These are phyloP conservation scores for Populus euphratica DNA, from an alignment of 345 rosid species.

Conservation along the genomic window DNA sequence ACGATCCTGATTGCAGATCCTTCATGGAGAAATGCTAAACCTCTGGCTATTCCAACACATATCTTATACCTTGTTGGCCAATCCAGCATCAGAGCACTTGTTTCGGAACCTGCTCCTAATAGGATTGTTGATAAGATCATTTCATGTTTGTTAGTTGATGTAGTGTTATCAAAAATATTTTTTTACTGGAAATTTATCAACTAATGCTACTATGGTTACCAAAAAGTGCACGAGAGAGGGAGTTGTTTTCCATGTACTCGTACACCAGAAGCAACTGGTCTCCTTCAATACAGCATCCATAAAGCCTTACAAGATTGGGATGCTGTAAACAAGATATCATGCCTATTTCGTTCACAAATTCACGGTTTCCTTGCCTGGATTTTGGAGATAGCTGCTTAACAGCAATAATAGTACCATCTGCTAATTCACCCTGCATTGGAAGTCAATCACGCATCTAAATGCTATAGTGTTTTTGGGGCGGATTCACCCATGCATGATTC, in stretches of 20 bases:
- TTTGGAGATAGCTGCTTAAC: neutral
- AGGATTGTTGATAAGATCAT: neutral
- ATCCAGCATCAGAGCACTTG: neutral
- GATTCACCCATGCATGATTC: too few species aligned
- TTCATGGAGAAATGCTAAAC: constrained; percentile 1
- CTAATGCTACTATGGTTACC: constrained; percentile 30
- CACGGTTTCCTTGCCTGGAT: constrained; percentile 1
- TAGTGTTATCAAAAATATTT: too few species aligned
- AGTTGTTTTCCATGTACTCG: constrained; percentile 3
- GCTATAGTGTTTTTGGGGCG: neutral
- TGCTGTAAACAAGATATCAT: constrained; percentile 4
- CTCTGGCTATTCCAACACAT: constrained; percentile 1
- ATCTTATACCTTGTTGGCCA: neutral
- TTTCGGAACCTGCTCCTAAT: too few species aligned
- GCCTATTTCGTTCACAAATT: neutral
- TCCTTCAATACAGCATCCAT: neutral
- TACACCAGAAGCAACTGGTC: neutral
- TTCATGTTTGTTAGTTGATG: neutral
- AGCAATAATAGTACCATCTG: neutral
- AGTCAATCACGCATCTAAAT: neutral
- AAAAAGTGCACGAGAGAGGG: constrained; percentile 34
- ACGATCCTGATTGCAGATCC: constrained; percentile 1
- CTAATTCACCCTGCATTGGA: neutral
- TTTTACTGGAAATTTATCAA: neutral
- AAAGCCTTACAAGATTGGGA: constrained; percentile 4